A percentile compares a stretch with the other conserved stretches of the same genome.
These are phyloP conservation scores for Luvunga scandens DNA, from an alignment of 345 rosid genomes.

Conservation along the genomic window DNA sequence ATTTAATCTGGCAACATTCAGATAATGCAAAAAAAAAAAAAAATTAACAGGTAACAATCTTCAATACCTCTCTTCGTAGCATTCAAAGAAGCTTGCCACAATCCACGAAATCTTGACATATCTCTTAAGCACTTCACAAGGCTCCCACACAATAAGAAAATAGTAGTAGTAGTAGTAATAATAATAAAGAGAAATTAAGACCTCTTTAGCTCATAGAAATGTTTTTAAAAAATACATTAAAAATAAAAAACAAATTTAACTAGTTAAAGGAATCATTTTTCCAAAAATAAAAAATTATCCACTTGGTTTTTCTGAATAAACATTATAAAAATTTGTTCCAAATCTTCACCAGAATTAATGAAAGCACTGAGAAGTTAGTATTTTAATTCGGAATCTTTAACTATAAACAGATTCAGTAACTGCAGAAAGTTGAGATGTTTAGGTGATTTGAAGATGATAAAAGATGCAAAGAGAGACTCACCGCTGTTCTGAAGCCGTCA, in stretches of 20 bases:
- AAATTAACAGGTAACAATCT: not conserved
- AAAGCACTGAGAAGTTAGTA: not conserved
- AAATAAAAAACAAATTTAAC: not conserved
- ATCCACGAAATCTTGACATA: conserved; percentile 74
- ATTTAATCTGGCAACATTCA: conserved; percentile 3
- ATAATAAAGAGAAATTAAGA: not conserved
- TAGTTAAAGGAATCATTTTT: not conserved
- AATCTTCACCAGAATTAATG: not conserved
- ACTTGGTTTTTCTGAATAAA: not conserved
- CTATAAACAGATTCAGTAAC: not conserved
- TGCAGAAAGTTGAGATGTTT: not conserved
- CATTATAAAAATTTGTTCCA: not conserved
- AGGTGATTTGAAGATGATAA: not conserved
- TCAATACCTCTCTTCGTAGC: conserved; percentile 78
- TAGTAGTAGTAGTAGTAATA: not conserved
- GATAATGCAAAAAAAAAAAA: not conserved
- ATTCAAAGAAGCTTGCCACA: conserved; percentile 76
- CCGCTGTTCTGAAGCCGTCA: not conserved
- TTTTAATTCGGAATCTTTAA: not conserved
- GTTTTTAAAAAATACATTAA: not conserved
- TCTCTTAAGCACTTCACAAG: conserved; percentile 3
- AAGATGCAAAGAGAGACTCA: not conserved
- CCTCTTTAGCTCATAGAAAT: not conserved
- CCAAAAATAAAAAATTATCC: not conserved
- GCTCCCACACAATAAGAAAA: conserved; percentile 1